Evolutionary conservation across 352 stramenopile genomes (phyloP).

Genomic region (Phytopythium vexans): DNA sequence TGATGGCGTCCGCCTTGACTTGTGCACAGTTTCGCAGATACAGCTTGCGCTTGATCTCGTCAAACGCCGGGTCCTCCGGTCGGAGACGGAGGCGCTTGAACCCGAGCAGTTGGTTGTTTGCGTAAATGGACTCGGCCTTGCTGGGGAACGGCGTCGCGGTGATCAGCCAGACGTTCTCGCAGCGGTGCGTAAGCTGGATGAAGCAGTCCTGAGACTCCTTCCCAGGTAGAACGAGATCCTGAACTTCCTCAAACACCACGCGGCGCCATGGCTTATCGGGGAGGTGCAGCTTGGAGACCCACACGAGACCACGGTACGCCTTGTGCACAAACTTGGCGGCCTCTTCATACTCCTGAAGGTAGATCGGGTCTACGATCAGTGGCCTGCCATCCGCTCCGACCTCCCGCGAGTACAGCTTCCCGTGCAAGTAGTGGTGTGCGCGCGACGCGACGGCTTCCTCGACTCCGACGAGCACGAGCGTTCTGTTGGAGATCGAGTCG

Average conservation of each 20-base stretch:
- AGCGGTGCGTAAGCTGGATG: slow-evolving; percentile 72
- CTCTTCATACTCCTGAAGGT: slow-evolving; percentile 57
- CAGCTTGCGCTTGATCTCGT: slow-evolving; percentile 86
- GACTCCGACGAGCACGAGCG: slow-evolving; percentile 77
- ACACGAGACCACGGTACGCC: slow-evolving; percentile 70
- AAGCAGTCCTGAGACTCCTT: slow-evolving; percentile 79
- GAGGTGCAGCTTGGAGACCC: slow-evolving; percentile 60
- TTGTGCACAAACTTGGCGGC: slow-evolving; percentile 82
- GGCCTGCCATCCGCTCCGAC: slow-evolving; percentile 26
- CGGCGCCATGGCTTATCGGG: slow-evolving; percentile 68
- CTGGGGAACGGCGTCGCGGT: slow-evolving; percentile 82
- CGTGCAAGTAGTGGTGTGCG: slow-evolving; percentile 55
- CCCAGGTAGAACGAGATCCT: slow-evolving; percentile 76
- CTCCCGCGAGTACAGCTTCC: slow-evolving; percentile 53
- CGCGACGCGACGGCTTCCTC: slow-evolving; percentile 68
- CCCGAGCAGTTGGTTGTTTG: slow-evolving; percentile 86
- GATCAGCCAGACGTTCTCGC: slow-evolving; percentile 84
- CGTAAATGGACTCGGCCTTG: slow-evolving; percentile 78
- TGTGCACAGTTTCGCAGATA: slow-evolving; percentile 85
- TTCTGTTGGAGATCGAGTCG: slow-evolving; percentile 59
- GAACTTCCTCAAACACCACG: slow-evolving; percentile 86
- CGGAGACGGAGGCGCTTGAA: slow-evolving; percentile 73
- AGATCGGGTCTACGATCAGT: slow-evolving; percentile 39
- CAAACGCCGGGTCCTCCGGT: slow-evolving; percentile 72
- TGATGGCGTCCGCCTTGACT: slow-evolving; percentile 80